A percentile compares a stretch with the other conserved stretches of the same genome.
Evolutionary conservation across 768 basidiomycete genomes (phyloP).

Genomic region (Russula compacta): DNA sequence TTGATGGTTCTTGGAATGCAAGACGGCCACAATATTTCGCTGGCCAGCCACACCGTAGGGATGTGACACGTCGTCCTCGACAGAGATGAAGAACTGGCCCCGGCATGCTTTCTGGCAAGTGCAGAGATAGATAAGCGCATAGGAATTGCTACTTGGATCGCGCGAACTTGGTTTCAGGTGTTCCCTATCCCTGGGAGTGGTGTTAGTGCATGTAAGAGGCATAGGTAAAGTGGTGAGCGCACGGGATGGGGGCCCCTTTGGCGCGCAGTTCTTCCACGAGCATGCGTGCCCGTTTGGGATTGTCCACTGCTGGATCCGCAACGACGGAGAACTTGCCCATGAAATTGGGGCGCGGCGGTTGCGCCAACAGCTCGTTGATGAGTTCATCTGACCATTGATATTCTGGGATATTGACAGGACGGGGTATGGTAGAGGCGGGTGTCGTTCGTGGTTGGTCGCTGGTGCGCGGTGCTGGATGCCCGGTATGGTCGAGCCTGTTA

Average conservation of each 20-base stretch:
- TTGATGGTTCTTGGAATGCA: not conserved
- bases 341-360: not conserved
- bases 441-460: not conserved
- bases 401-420: not conserved
- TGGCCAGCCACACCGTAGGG: not conserved
- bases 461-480: not conserved
- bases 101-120: not conserved
- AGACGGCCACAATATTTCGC: not conserved
- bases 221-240: not conserved
- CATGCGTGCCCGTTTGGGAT: not conserved
- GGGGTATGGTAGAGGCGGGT: not conserved
- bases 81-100: slow-evolving; percentile 2
- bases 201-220: not conserved
- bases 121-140: not conserved
- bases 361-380: not conserved
- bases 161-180: not conserved
- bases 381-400: slow-evolving; percentile 6
- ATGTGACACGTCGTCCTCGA: slow-evolving; percentile 1
- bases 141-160: not conserved
- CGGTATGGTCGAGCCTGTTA: not conserved
- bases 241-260: not conserved
- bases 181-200: not conserved
- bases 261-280: not conserved
- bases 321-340: slow-evolving; percentile 9
- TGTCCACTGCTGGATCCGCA: not conserved